Percentiles rank a stretch among this genome's conserved stretches.
Evolutionary conservation across 352 stramenopile genomes (phyloP).

Genomic region (Saprolegnia diclina): DNA sequence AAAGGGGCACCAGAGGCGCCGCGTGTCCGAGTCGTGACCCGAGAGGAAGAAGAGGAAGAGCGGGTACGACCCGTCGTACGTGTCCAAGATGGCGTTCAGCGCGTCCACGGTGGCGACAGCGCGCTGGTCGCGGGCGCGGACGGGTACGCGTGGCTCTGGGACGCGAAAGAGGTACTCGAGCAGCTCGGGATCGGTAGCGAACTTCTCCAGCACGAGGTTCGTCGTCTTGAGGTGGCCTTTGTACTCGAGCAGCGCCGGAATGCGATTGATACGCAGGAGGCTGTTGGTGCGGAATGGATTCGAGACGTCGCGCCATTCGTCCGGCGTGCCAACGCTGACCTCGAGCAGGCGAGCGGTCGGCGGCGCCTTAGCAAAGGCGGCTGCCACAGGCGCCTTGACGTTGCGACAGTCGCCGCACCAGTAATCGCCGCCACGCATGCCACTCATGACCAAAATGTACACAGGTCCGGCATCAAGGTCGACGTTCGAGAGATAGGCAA

Average conservation of each 20-base stretch:
- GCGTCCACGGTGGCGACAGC: conserved; percentile 37
- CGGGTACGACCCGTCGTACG: conserved; percentile 64
- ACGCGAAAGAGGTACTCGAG: conserved; percentile 68
- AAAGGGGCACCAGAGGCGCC: conserved; percentile 74
- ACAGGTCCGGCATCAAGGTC: conserved; percentile 57
- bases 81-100: conserved; percentile 40
- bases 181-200: conserved; percentile 52
- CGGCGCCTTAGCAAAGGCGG: conserved; percentile 56
- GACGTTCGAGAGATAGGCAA: conserved; percentile 2
- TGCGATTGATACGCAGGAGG: conserved; percentile 77
- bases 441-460: conserved; percentile 74
- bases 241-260: conserved; percentile 73
- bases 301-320: conserved; percentile 63
- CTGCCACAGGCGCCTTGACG: conserved; percentile 50
- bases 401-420: conserved; percentile 65
- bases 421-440: conserved; percentile 66
- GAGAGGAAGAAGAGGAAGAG: conserved; percentile 76
- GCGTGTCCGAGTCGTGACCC: conserved; percentile 65
- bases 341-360: conserved; percentile 57
- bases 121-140: conserved; percentile 34
- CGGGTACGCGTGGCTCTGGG: conserved; percentile 29
- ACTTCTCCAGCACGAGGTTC: conserved; percentile 59
- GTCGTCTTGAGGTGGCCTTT: conserved; percentile 67
- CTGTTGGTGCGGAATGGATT: conserved; percentile 76
- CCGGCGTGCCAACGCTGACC: conserved; percentile 50